Conservation (phyloP, 805 yeast genomes). For the Zygoascus biomembranicola region DNA sequence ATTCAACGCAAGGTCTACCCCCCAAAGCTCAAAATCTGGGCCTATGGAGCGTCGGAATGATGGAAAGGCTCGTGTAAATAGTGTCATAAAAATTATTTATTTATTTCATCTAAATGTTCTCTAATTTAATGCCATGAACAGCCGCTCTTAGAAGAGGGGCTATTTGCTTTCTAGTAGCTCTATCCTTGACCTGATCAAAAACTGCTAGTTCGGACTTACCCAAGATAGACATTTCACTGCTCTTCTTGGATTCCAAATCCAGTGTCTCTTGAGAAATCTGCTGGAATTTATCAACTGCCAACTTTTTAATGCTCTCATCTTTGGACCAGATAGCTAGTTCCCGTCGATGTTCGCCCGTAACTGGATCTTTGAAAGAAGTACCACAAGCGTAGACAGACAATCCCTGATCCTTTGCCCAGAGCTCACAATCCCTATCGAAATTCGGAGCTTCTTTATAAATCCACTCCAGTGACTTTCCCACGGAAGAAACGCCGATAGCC, state of each 20-base stretch:
- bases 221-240: background rate
- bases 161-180: slow-evolving; percentile 78
- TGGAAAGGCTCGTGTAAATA: slow-evolving; percentile 11
- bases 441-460: slow-evolving; percentile 27
- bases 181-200: slow-evolving; percentile 45
- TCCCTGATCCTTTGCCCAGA: slow-evolving; percentile 26
- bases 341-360: slow-evolving; percentile 31
- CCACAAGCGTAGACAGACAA: slow-evolving; percentile 40
- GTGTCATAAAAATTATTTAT: background rate
- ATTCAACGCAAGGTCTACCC: slow-evolving; percentile 32
- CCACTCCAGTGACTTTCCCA: slow-evolving; percentile 57
- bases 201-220: background rate
- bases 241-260: slow-evolving; percentile 17
- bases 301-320: slow-evolving; percentile 15
- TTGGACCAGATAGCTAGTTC: slow-evolving; percentile 33
- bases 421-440: slow-evolving; percentile 23
- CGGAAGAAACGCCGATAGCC: slow-evolving; percentile 67
- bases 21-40: slow-evolving; percentile 15
- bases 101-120: background rate
- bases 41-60: slow-evolving; percentile 26
- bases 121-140: slow-evolving; percentile 10
- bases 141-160: slow-evolving; percentile 48
- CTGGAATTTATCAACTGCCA: slow-evolving; percentile 14
- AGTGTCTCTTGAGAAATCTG: slow-evolving; percentile 20
- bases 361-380: slow-evolving; percentile 35